Evolutionary conservation across 2,329 filamentous ascomycete species (phyloP), one percentile per base, ranked within the genome.

Genomic region (Fusarium bactridioides): DNA sequence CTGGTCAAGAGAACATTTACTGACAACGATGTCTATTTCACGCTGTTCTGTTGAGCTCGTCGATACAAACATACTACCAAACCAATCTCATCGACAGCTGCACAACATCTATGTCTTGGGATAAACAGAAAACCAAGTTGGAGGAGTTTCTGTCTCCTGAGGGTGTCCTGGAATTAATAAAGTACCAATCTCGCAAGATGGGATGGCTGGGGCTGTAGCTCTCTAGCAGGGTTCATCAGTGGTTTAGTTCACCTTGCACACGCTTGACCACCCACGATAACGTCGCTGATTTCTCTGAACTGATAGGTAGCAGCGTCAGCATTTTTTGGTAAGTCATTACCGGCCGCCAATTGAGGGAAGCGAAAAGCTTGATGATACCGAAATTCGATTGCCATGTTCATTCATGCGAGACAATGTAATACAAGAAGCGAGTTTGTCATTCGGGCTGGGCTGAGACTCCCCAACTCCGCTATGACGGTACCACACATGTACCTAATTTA

Each of bases 321-420:
- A 45, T 10, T 43, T 45, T 56, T n/a, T 23, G n/a, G 21, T 16
- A 41, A 41, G 25, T 21, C 25, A 35, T 66, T 48, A 23, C 27
- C 35, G 47, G 35, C 29, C 27, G 37, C 29, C 41, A 33, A 35
- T 23, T 33, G 47, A 51, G 25, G 23, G 27, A 31, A 60, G 40
- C 33, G 31, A 44, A 40, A 47, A 57, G 25, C 41, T 21, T 47
- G 35, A 35, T 47, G 33, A 55, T 64, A 35, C 65, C 66, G 65
- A 70, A 57, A 70, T 67, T 70, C 55, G 57, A 66, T 58, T 63
- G 25, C 44, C 31, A 60, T 55, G 38, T 54, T 51, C n/a, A 63
- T 70, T 73, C 65, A 72, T 73, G 65, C 70, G 47, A 43, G 27
- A 64, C 58, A 27, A 58, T 29, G 44, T 51, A 31, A n/a, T 40